Evolutionary conservation across 495 filamentous ascomycete genomes (phyloP).

Genomic region (Aspergillus sclerotiicarbonarius): DNA sequence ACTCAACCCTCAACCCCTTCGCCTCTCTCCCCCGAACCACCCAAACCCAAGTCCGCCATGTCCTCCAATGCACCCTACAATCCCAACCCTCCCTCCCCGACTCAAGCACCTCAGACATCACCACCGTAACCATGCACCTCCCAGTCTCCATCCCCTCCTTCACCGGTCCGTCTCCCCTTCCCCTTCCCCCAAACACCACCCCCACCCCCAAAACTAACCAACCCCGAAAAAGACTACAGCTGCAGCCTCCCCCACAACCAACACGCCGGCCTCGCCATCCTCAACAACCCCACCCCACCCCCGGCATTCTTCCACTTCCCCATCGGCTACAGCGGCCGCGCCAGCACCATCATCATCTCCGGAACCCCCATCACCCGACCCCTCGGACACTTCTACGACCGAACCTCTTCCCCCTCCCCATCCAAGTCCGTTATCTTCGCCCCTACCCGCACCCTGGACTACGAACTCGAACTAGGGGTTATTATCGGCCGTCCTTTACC

Average conservation of each 20-base stretch:
- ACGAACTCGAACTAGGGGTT: slow-evolving; percentile 79
- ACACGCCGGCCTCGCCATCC: slow-evolving; percentile 30
- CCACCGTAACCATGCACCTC: slow-evolving; percentile 63
- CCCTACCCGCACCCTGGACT: slow-evolving; percentile 63
- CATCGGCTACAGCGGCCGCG: slow-evolving; percentile 66
- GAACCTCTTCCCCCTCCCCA: slow-evolving; percentile 3
- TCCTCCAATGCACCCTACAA: slow-evolving; percentile 25
- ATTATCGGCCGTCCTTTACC: slow-evolving; percentile 56
- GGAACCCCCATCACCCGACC: slow-evolving; percentile 70
- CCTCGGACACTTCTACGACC: slow-evolving; percentile 65
- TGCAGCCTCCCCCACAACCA: slow-evolving; percentile 36
- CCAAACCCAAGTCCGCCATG: slow-evolving; percentile 60
- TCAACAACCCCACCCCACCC: slow-evolving; percentile 35
- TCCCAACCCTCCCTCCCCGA: slow-evolving; percentile 56
- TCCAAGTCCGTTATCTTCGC: slow-evolving; percentile 43
- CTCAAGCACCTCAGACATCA: slow-evolving; percentile 50
- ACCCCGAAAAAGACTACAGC: slow-evolving; percentile 64
- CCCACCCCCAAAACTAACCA: background rate
- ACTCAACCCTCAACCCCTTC: slow-evolving; percentile 70
- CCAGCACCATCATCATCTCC: slow-evolving; percentile 69
- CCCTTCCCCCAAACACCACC: background rate
- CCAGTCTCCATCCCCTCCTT: slow-evolving; percentile 81
- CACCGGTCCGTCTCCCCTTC: slow-evolving; percentile 24
- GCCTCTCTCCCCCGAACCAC: slow-evolving; percentile 62
- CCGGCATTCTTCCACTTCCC: slow-evolving; percentile 36